These are phyloP conservation scores for Wickerhamomyces canadensis DNA, from an alignment of 805 yeast species.

Conservation along the genomic window DNA sequence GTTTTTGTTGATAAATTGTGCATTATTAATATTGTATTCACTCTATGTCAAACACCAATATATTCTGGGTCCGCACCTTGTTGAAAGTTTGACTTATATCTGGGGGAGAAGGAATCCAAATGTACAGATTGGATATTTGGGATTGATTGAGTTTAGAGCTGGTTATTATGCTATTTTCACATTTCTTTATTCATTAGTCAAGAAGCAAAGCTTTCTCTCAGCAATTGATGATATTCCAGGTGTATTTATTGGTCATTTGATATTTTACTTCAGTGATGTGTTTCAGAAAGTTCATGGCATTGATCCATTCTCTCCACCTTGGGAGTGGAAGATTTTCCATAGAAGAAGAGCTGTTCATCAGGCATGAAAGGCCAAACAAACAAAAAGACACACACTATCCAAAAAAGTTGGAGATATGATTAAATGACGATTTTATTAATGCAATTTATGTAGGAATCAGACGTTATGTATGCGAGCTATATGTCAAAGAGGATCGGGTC, in stretches of 20 bases:
- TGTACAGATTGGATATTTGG: slow-evolving; percentile 6
- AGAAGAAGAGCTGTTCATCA: not conserved
- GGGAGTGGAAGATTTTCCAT: slow-evolving; percentile 7
- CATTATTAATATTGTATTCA: slow-evolving; percentile 6
- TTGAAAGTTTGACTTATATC: slow-evolving; percentile 11
- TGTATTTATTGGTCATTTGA: slow-evolving; percentile 14
- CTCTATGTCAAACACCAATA: slow-evolving; percentile 3
- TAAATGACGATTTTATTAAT: too few species aligned
- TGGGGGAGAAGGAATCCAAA: slow-evolving; percentile 19
- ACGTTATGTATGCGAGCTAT: not conserved
- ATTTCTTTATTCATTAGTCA: slow-evolving; percentile 2
- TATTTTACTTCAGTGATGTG: slow-evolving; percentile 19
- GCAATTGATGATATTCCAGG: slow-evolving; percentile 4
- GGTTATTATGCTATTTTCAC: slow-evolving; percentile 9
- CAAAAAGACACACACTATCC: too few species aligned
- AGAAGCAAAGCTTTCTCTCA: not conserved
- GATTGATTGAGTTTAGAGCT: slow-evolving; percentile 13
- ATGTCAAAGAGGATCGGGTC: not conserved
- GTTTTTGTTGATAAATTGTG: slow-evolving; percentile 10
- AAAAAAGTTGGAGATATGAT: too few species aligned
- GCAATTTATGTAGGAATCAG: too few species aligned
- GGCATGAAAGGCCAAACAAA: not conserved
- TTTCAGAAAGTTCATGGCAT: slow-evolving; percentile 14
- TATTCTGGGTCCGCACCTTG: slow-evolving; percentile 7
- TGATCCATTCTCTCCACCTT: slow-evolving; percentile 18